Evolutionary conservation across 2,329 filamentous ascomycete genomes (phyloP).

Genomic region (Hansfordia pulvinata): DNA sequence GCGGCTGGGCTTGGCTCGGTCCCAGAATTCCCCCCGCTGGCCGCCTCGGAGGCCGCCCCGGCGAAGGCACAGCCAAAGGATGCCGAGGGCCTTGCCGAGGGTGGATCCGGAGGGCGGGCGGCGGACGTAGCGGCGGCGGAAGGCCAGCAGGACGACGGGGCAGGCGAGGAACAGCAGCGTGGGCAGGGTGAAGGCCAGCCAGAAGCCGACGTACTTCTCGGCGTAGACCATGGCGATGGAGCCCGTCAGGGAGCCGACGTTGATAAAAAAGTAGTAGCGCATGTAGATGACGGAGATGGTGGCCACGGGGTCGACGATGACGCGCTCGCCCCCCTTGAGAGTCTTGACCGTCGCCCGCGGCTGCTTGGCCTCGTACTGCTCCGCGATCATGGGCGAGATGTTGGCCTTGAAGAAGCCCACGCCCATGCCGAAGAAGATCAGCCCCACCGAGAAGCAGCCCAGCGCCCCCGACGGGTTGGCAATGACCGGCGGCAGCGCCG

Average conservation of each 20-base stretch:
- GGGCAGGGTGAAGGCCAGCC: conserved; percentile 55
- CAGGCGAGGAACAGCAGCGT: conserved; percentile 50
- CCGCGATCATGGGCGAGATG: conserved; percentile 49
- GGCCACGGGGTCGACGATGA: conserved; percentile 45
- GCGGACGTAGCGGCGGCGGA: conserved; percentile 46
- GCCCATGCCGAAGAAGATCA: conserved; percentile 48
- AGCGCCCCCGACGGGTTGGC: conserved; percentile 34
- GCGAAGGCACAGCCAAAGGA: conserved; percentile 48
- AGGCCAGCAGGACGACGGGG: conserved; percentile 46
- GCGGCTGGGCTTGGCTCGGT: conserved; percentile 52
- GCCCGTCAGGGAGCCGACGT: conserved; percentile 47
- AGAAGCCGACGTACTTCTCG: conserved; percentile 66
- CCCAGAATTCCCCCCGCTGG: conserved; percentile 52
- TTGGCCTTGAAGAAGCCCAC: conserved; percentile 57
- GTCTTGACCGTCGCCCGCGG: conserved; percentile 34
- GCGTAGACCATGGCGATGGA: conserved; percentile 59
- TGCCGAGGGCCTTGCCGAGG: conserved; percentile 49
- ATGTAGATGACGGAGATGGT: conserved; percentile 46
- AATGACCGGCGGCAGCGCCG: conserved; percentile 43
- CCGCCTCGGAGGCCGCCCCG: conserved; percentile 15
- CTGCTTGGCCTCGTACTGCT: conserved; percentile 36
- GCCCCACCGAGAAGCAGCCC: conserved; percentile 40
- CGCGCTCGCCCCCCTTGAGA: conserved; percentile 37
- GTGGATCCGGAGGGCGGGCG: conserved; percentile 60
- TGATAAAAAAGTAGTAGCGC: conserved; percentile 60